A percentile compares a stretch with the other conserved stretches of the same genome.
Evolutionary conservation across 2,329 filamentous ascomycete species (phyloP).

Genomic region (Coniella vitis): DNA sequence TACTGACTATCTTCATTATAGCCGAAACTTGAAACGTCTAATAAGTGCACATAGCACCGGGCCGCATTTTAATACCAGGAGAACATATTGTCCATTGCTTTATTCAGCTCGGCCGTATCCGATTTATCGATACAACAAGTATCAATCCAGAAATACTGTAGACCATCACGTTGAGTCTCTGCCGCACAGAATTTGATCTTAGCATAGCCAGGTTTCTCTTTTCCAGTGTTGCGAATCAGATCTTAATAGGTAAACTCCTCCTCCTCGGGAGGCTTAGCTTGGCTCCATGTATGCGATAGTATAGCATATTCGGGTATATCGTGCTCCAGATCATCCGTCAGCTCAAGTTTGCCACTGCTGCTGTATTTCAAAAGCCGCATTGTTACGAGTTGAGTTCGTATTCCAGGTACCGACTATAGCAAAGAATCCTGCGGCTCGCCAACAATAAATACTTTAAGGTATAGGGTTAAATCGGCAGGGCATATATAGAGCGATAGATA

Average conservation of each 20-base stretch:
- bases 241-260: slow-evolving; percentile 17
- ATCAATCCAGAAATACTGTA: slow-evolving; percentile 7
- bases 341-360: not conserved
- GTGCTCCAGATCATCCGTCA: slow-evolving; percentile 3
- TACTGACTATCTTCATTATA: not conserved
- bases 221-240: not conserved
- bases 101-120: not conserved
- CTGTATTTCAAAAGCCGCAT: slow-evolving; percentile 9
- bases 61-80: slow-evolving; percentile 1
- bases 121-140: slow-evolving; percentile 7
- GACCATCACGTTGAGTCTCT: not conserved
- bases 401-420: too few relatives aligned
- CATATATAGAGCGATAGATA: too few relatives aligned
- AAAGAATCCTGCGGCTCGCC: too few relatives aligned
- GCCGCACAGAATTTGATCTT: slow-evolving; percentile 7
- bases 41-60: slow-evolving; percentile 13
- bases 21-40: slow-evolving; percentile 1
- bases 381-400: not conserved
- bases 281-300: slow-evolving; percentile 24
- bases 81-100: slow-evolving; percentile 13
- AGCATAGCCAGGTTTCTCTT: slow-evolving; percentile 3
- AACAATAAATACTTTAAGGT: too few relatives aligned
- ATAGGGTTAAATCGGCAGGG: too few relatives aligned
- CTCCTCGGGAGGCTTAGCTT: slow-evolving; percentile 8
- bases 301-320: slow-evolving; percentile 15